These are phyloP conservation scores for Suillus lakei DNA, from an alignment of 768 basidiomycete species.

Conservation along the genomic window DNA sequence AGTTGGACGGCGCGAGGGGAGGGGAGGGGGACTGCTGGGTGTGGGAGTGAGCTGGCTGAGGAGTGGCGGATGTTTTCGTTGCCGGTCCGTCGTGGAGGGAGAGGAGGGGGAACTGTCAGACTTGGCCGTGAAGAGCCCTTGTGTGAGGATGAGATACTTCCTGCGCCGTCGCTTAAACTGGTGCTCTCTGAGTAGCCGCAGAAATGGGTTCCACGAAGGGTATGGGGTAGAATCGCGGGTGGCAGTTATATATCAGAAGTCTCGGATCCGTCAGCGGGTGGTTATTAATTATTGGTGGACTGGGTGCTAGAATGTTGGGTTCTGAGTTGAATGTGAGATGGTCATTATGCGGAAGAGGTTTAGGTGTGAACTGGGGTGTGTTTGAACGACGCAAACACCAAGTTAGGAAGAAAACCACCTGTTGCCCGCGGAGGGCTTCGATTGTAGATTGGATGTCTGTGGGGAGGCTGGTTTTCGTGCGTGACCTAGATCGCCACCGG, in stretches of 20 bases:
- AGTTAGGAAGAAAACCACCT: too few species aligned
- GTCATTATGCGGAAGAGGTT: slow-evolving; percentile 17
- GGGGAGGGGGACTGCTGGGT: slow-evolving; percentile 37
- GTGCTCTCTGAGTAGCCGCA: slow-evolving; percentile 17
- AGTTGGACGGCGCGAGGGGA: slow-evolving; percentile 41
- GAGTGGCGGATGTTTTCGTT: not conserved
- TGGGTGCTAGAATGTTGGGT: slow-evolving; percentile 27
- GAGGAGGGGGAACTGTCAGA: slow-evolving; percentile 22
- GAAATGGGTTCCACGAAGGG: slow-evolving; percentile 8
- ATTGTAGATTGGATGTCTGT: too few species aligned
- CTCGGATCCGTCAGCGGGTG: slow-evolving; percentile 27
- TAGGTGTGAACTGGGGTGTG: slow-evolving; percentile 38
- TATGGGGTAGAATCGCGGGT: slow-evolving; percentile 14
- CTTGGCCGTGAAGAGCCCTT: slow-evolving; percentile 28
- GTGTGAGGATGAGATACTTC: slow-evolving; percentile 15
- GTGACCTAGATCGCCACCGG: slow-evolving; percentile 50
- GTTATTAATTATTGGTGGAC: slow-evolving; percentile 25
- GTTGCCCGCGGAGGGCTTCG: too few species aligned
- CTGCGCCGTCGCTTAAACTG: slow-evolving; percentile 25
- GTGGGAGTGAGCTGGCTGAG: slow-evolving; percentile 17
- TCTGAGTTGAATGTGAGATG: slow-evolving; percentile 24
- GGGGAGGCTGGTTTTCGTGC: too few species aligned
- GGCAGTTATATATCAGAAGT: slow-evolving; percentile 26
- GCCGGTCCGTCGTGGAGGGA: slow-evolving; percentile 21
- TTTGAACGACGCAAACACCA: too few species aligned